A percentile compares a stretch with the other conserved stretches of the same genome.
Evolutionary conservation across 257 asterid species (phyloP).

Genomic region (Cruciata laevipes): DNA sequence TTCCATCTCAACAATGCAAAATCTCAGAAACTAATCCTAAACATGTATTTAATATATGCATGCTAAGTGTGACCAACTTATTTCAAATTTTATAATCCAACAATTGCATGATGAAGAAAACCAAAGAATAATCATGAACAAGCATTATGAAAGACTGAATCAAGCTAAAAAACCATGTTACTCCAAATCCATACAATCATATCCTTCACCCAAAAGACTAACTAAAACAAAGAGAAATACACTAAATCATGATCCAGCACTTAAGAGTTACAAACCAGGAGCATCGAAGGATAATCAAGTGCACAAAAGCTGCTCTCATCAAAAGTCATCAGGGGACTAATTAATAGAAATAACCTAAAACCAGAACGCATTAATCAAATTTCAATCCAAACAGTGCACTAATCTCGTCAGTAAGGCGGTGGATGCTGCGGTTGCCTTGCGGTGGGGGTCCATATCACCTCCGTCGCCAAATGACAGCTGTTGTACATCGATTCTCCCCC

Average conservation of each 20-base stretch:
- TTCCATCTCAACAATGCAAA: too few relatives aligned
- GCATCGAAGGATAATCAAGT: neutral
- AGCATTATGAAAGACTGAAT: neutral
- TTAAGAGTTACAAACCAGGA: neutral
- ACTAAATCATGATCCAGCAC: neutral
- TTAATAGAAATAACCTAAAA: neutral
- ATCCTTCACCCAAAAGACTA: neutral
- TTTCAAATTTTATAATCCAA: too few relatives aligned
- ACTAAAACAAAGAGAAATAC: too few relatives aligned
- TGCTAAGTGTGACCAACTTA: too few relatives aligned
- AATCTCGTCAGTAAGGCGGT: constrained; percentile 39
- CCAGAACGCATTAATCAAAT: neutral
- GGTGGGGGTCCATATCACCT: constrained; percentile 59
- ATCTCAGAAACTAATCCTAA: too few relatives aligned
- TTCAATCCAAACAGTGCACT: neutral
- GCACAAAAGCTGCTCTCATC: neutral
- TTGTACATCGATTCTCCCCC: constrained; percentile 26
- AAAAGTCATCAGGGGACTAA: too few relatives aligned
- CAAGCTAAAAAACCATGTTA: neutral
- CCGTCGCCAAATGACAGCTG: constrained; percentile 35
- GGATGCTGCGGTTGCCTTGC: constrained; percentile 47
- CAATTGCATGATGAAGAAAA: too few relatives aligned
- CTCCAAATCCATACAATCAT: too few relatives aligned
- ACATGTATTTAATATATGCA: too few relatives aligned
- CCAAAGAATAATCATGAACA: neutral